phyloP scores from a whole-genome alignment of 2,329 filamentous ascomycete species.

The Blumeria hordei region DNA sequence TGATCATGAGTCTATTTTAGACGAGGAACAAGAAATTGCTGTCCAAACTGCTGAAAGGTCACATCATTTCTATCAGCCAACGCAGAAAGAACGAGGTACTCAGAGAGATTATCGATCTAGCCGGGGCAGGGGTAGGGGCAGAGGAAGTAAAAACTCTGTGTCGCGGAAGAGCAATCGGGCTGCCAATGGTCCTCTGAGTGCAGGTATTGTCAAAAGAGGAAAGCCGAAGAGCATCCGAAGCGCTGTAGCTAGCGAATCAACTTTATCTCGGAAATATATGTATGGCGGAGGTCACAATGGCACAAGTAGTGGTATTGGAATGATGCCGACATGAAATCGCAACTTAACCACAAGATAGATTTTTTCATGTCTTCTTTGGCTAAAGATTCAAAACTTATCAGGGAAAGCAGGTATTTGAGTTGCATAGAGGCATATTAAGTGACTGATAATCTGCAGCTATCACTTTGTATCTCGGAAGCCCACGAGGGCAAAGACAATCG shows the following conservation, averaged over 20 bases:
- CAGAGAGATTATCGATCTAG: neutral
- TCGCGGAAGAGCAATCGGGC: constrained; percentile 5
- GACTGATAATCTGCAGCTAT: too few species aligned
- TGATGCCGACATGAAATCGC: constrained; percentile 8
- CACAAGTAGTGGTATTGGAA: constrained; percentile 6
- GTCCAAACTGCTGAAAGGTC: constrained; percentile 3
- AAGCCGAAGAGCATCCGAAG: constrained; percentile 1
- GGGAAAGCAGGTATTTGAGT: too few species aligned
- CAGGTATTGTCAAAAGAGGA: constrained; percentile 7
- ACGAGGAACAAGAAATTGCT: constrained; percentile 1
- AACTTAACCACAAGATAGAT: neutral
- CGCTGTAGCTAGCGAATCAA: constrained; percentile 1
- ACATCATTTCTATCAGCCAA: constrained; percentile 2
- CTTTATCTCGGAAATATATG: neutral
- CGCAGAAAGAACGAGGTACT: neutral
- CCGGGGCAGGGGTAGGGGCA: neutral
- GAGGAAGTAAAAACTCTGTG: neutral
- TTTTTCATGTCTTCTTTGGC: too few species aligned
- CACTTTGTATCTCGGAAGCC: too few species aligned
- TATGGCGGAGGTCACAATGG: constrained; percentile 2
- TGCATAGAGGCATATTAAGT: too few species aligned
- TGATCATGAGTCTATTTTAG: constrained; percentile 2
- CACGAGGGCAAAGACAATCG: too few species aligned
- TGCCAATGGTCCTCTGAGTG: constrained; percentile 4
- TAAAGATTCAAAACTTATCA: too few species aligned